phyloP scores from a whole-genome alignment of 2,329 filamentous ascomycete genomes.

The Didymella pinodella region DNA sequence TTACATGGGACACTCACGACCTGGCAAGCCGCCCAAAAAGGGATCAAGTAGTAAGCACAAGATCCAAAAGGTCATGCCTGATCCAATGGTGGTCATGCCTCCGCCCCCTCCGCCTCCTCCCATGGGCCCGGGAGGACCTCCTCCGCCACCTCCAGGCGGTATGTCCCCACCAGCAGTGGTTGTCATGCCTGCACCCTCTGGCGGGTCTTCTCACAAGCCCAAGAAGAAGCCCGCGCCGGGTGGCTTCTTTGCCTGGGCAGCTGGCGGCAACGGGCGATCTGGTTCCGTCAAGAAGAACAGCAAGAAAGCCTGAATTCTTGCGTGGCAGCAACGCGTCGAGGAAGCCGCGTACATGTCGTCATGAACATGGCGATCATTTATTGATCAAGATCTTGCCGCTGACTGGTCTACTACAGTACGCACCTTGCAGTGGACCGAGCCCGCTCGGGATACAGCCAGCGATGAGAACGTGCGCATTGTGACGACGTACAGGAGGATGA shows the following conservation, averaged over 20 bases:
- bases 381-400: background rate
- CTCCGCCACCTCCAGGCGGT: background rate
- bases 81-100: constrained; percentile 3
- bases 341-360: constrained; percentile 16
- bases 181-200: background rate
- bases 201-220: constrained; percentile 13
- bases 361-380: background rate
- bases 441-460: background rate
- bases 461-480: constrained; percentile 2
- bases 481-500: constrained; percentile 7
- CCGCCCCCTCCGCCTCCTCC: constrained; percentile 1
- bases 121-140: background rate
- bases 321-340: constrained; percentile 22
- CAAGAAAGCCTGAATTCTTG: constrained; percentile 22
- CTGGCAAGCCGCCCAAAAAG: constrained; percentile 13
- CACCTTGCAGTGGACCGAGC: constrained; percentile 1
- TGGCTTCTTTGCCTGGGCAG: constrained; percentile 21
- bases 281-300: constrained; percentile 18
- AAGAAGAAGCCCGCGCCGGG: constrained; percentile 12
- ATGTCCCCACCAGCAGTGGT: background rate
- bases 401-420: background rate
- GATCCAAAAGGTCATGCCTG: constrained; percentile 3
- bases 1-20: background rate
- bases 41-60: constrained; percentile 8
- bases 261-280: constrained; percentile 10